Evolutionary conservation across 2,329 filamentous ascomycete genomes (phyloP), one percentile per base, ranked within the genome.

Genomic region (Pseudogymnoascus sp.): DNA sequence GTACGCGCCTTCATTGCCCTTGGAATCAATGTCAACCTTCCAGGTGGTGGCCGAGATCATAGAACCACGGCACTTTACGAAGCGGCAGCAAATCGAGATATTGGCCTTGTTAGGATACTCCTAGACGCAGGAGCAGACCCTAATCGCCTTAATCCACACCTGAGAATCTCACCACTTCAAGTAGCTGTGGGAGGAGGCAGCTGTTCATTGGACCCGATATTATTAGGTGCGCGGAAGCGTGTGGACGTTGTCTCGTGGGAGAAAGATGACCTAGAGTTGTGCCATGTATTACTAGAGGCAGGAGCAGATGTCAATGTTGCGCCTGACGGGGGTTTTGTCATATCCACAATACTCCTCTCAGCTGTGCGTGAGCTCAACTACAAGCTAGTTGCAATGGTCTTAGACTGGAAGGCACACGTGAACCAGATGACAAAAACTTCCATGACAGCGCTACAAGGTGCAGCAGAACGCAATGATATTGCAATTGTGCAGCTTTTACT

Each of bases 401-500:
- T 64, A 17, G 47, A 58, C 6, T 11, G 37, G 26, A 62, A 62
- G 58, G 58, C 58, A 62, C 29, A 63, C 3, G 58, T 64, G 57
- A 60, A 64, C 15, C 21, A 59, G 35, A 59, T 63, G 59, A 61
- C 59, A n/a, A 13, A 57, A 33, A 47, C 31, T 33, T 59, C 37
- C 10, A 61, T 63, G n/a, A 64, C 63, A 6, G 39, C 40, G 9
- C 57, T 64, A 41, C 63, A 64, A 63, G 57, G 31, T 29, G 63
- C 63, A 58, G 63, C 61, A 11, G 17, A 39, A 24, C 41, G n/a
- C 15, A 40, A 47, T 21, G 29, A 60, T n/a, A n/a, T 59, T 13
- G 64, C 61, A 13, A 60, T 59, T 13, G 58, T 60, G 24, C 47
- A 63, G 24, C 33, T 62, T 50, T 78, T 89, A 35, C 76, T 89